A percentile compares a stretch with the other conserved stretches of the same genome.
These are phyloP conservation scores for Amanita jacksonii DNA, from an alignment of 768 basidiomycete species.

Conservation along the genomic window DNA sequence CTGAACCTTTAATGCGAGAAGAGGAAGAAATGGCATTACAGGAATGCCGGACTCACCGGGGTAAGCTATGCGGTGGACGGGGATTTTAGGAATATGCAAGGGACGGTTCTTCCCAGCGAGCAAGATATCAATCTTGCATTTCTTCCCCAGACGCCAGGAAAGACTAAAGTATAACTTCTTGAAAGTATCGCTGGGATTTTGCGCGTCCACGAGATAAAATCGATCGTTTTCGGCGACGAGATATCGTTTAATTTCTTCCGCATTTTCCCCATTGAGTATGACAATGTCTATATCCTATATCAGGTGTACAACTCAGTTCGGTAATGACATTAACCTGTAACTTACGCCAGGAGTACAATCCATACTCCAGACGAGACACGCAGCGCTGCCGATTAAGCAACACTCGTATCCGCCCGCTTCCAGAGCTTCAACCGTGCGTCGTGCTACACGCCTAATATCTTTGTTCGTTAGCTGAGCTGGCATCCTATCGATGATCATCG, in stretches of 20 bases:
- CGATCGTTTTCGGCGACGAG: constrained; percentile 20
- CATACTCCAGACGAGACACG: constrained; percentile 30
- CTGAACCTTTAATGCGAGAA: constrained; percentile 22
- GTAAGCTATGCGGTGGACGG: constrained; percentile 11
- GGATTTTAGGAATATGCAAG: constrained; percentile 15
- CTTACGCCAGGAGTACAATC: too few species aligned
- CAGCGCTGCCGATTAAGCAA: constrained; percentile 31
- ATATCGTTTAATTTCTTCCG: constrained; percentile 31
- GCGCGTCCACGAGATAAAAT: constrained; percentile 27
- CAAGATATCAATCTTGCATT: constrained; percentile 28
- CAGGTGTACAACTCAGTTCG: not conserved
- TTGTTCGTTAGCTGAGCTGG: not conserved
- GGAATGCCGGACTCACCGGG: constrained; percentile 10
- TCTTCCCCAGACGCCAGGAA: constrained; percentile 34
- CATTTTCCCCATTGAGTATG: constrained; percentile 24
- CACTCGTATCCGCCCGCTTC: constrained; percentile 18
- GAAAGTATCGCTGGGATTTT: too few species aligned
- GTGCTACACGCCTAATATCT: not conserved
- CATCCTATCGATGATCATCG: too few species aligned
- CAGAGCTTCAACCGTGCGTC: constrained; percentile 18
- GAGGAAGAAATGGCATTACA: constrained; percentile 21
- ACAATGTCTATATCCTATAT: constrained; percentile 40
- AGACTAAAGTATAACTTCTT: too few species aligned
- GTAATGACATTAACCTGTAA: not conserved
- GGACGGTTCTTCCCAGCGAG: constrained; percentile 21